A percentile compares a stretch with the other conserved stretches of the same genome.
phyloP scores from a whole-genome alignment of 257 asterid species.

The Solanum piurae region DNA sequence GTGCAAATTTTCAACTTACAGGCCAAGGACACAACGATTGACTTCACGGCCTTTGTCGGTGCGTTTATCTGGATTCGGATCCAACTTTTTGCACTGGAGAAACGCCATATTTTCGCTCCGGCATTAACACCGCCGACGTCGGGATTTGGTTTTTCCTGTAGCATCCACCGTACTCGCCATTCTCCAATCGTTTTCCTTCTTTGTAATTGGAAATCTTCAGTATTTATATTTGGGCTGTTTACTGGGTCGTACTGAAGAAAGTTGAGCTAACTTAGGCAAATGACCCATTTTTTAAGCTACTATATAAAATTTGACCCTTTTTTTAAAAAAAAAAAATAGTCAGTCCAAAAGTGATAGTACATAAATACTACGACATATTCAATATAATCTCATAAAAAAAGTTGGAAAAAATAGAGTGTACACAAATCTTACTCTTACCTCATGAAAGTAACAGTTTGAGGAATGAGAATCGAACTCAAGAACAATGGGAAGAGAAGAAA shows the following conservation, averaged over 20 bases:
- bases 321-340: too few relatives aligned
- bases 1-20: constrained; percentile 32
- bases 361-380: too few relatives aligned
- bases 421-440: too few relatives aligned
- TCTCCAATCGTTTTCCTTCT: constrained; percentile 6
- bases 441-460: too few relatives aligned
- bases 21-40: constrained; percentile 59
- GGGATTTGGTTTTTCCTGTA: constrained; percentile 54
- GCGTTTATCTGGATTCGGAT: constrained; percentile 76
- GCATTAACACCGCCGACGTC: constrained; percentile 40
- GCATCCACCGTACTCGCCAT: constrained; percentile 48
- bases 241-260: not conserved
- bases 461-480: too few relatives aligned
- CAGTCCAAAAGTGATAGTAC: too few relatives aligned
- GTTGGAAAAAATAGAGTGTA: too few relatives aligned
- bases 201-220: not conserved
- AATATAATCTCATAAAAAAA: too few relatives aligned
- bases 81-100: constrained; percentile 73
- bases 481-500: too few relatives aligned
- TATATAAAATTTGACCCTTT: not conserved
- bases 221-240: not conserved
- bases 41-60: constrained; percentile 74
- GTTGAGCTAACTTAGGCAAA: not conserved
- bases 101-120: constrained; percentile 61
- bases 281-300: not conserved